Evolutionary conservation across 371 early-diverging fungal species (phyloP).

Genomic region (Rhizopus microsporus): DNA sequence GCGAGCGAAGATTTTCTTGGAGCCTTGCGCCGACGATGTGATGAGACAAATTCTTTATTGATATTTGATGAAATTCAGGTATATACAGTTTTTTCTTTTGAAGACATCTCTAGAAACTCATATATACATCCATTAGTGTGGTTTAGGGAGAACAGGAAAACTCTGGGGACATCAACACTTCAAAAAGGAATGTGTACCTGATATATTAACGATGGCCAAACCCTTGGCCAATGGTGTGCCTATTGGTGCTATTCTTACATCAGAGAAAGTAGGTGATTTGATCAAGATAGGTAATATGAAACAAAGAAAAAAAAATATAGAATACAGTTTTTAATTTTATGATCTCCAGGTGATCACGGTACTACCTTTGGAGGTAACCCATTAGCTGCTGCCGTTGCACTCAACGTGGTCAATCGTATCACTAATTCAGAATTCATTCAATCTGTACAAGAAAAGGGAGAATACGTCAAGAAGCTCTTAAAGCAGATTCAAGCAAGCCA

Average conservation of each 20-base stretch:
- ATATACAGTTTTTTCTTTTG: neutral
- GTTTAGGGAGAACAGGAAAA: constrained; percentile 90
- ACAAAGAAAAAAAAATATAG: neutral
- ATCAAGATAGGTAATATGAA: constrained; percentile 63
- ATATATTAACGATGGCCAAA: constrained; percentile 94
- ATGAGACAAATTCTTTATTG: constrained; percentile 80
- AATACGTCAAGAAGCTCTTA: constrained; percentile 51
- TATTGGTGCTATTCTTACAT: constrained; percentile 89
- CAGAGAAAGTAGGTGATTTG: constrained; percentile 72
- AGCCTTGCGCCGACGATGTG: constrained; percentile 75
- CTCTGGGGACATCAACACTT: constrained; percentile 85
- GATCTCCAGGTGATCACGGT: constrained; percentile 90
- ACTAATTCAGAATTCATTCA: constrained; percentile 67
- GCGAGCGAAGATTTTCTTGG: constrained; percentile 74
- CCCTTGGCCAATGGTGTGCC: constrained; percentile 96
- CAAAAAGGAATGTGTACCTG: constrained; percentile 73
- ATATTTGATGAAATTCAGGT: constrained; percentile 96
- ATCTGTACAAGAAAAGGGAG: constrained; percentile 64
- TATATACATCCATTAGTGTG: constrained; percentile 55
- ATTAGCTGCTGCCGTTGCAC: constrained; percentile 76
- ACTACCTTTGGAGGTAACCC: constrained; percentile 91
- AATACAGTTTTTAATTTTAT: constrained; percentile 54
- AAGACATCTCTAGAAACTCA: neutral
- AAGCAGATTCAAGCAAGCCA: constrained; percentile 47
- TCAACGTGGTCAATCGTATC: constrained; percentile 73